Evolutionary conservation across 2,329 filamentous ascomycete species (phyloP), one percentile per base, ranked within the genome.

Genomic region (Pestalotiopsis sp.): DNA sequence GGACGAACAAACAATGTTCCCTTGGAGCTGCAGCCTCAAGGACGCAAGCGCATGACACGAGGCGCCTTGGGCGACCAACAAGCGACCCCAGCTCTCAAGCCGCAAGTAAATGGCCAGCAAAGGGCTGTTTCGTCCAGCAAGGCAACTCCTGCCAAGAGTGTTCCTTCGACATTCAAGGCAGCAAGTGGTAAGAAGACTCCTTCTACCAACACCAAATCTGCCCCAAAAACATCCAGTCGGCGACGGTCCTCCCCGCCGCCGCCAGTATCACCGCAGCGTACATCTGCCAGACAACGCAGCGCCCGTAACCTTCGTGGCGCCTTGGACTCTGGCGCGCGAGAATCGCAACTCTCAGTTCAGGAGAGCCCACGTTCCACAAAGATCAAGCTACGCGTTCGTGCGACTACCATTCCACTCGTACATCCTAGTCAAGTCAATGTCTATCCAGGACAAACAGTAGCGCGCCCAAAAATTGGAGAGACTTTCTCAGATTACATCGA

Each of bases 1-100:
- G 89, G 89, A 56, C 86, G 90, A 70, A 88, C 89, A 74, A 91
- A 92, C 75, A 78, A 78, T 2, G 75, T 89, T 14, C 87, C 88
- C 20, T 70, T 86, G 38, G 87, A 90, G 70, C 73, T 87, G 57
- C 84, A 86, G 70, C 81, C 84, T 17, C 81, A 79, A 60, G 81
- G 82, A 52, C 82, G 83, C 66, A 89, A 86, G 73, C 83, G 87
- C 66, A 79, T 84, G 69, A 88, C 86, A 1, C 82, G 88, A 71
- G 81, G 83, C 67, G 78, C 82, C 63, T 73, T 81, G 3, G 80
- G 84, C 66, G 72, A 75, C 68, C 70, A 77, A 64, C 74, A 81
- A 71, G 66, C 75, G 70, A 76, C 79, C 69, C 76, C 84, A 25
- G 73, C 74, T 67, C 67, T 77, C 56, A 76, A 80, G 76, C 71